Percentiles rank a stretch among this genome's conserved stretches.
phyloP scores from a whole-genome alignment of 2,329 filamentous ascomycete genomes.

The Hypoxylon sp. region DNA sequence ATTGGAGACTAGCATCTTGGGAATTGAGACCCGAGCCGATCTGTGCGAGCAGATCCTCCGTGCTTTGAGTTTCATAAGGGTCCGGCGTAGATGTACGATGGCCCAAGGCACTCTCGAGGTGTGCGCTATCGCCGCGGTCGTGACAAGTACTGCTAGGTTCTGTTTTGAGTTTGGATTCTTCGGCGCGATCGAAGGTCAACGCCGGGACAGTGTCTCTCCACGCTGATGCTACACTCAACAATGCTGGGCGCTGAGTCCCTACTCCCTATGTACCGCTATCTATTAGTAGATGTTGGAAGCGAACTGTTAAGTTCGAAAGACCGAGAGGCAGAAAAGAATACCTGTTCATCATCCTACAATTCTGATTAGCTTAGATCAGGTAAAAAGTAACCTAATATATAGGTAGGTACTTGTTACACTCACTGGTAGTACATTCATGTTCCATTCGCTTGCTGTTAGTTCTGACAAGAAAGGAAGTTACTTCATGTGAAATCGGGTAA shows the following conservation, averaged over 20 bases:
- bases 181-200: background rate
- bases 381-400: too few relatives aligned
- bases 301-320: background rate
- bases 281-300: background rate
- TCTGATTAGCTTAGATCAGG: background rate
- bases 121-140: constrained; percentile 6
- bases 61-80: background rate
- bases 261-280: background rate
- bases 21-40: background rate
- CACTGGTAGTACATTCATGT: background rate
- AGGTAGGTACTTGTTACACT: background rate
- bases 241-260: background rate
- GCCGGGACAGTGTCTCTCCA: background rate
- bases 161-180: background rate
- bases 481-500: background rate
- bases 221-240: background rate
- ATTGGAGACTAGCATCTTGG: background rate
- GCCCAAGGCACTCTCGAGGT: background rate
- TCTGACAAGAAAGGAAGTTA: background rate
- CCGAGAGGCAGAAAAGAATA: background rate
- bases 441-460: background rate
- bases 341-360: background rate
- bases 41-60: background rate
- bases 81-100: background rate
- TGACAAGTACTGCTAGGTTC: constrained; percentile 7